Percentiles rank a stretch among this genome's conserved stretches.
These are phyloP conservation scores for Phallus indusiatus DNA, from an alignment of 768 basidiomycete genomes.

Conservation along the genomic window DNA sequence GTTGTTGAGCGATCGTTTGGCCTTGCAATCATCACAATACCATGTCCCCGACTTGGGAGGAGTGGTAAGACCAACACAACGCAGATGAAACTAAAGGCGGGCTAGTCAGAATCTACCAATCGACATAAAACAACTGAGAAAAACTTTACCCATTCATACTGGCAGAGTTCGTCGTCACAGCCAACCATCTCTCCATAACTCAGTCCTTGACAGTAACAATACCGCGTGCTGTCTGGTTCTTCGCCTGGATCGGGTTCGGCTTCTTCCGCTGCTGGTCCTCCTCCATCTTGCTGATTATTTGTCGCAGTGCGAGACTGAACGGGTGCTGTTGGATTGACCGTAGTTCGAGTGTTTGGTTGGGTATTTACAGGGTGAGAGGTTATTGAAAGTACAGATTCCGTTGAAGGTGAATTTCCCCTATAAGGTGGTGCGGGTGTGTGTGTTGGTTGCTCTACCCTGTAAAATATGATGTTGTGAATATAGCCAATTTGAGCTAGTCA, in stretches of 20 bases:
- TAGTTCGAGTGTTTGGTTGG: conserved; percentile 16
- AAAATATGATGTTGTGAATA: background rate
- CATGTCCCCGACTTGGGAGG: conserved; percentile 58
- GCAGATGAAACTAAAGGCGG: conserved; percentile 61
- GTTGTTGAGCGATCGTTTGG: conserved; percentile 44
- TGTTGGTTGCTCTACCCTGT: conserved; percentile 3
- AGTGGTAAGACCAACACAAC: conserved; percentile 57
- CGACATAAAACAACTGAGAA: conserved; percentile 8
- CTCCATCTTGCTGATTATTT: conserved; percentile 36
- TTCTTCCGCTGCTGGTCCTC: conserved; percentile 21
- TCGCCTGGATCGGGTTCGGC: conserved; percentile 28
- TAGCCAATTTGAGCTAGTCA: background rate
- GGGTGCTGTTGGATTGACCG: conserved; percentile 21
- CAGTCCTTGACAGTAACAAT: conserved; percentile 78
- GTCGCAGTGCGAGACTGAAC: conserved; percentile 21
- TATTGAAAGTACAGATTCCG: conserved; percentile 19
- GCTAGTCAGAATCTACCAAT: conserved; percentile 1
- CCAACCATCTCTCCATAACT: conserved; percentile 95
- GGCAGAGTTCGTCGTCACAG: conserved; percentile 75
- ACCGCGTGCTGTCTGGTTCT: conserved; percentile 50
- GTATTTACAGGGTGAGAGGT: conserved; percentile 16
- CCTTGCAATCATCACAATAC: conserved; percentile 64
- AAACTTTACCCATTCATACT: conserved; percentile 79
- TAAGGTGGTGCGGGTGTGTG: conserved; percentile 19
- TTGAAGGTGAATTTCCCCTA: conserved; percentile 41